Evolutionary conservation across 495 filamentous ascomycete species (phyloP), one percentile per base, ranked within the genome.

Genomic region (Endocarpon pusillum): DNA sequence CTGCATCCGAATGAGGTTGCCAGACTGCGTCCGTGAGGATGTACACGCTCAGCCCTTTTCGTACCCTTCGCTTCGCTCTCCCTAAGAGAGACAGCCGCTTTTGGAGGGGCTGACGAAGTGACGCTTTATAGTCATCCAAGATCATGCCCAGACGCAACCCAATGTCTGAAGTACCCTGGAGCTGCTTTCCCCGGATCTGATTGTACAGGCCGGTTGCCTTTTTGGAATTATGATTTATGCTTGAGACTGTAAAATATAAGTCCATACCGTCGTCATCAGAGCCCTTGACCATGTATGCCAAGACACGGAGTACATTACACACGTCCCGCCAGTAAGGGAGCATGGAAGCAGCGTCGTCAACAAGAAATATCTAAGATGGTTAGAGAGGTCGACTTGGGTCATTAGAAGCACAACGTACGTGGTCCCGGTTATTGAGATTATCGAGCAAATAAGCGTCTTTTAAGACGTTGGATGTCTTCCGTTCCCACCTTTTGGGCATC

Each of bases 21-120:
- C 56, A 63, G 14, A 51, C 38, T 6, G 49, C 59, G 27, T 59
- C 49, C 0, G 59, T 63, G 18, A 63, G 41, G 1, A 63, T 37
- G 19, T 58, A 61, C 5, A 63, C 37, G 30, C 44, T 58, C 1
- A 56, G 31, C 32, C 3, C 14, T 35, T 22, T 35, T 35, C 18
- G 6, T 28, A 15, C 17, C 21, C 14, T 4, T 33, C 2, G 20
- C 33, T 36, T 33, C 33, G 9, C 9, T 33, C 16, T 7, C 37
- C 29, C 29, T 25, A 6, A 24, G 11, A 25, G 16, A 21, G 1
- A 10, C 4, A 21, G 24, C n/a, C 1, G 21, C n/a, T n/a, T n/a
- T n/a, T n/a, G n/a, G 23, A 17, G 16, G 3, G 23, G 16, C 3
- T 39, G 18, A 4, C 18, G 15, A 15, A 38, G 10, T 25, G 27